Evolutionary conservation across 129 eudicot species (phyloP).

Genomic region (Lonicera japonica): DNA sequence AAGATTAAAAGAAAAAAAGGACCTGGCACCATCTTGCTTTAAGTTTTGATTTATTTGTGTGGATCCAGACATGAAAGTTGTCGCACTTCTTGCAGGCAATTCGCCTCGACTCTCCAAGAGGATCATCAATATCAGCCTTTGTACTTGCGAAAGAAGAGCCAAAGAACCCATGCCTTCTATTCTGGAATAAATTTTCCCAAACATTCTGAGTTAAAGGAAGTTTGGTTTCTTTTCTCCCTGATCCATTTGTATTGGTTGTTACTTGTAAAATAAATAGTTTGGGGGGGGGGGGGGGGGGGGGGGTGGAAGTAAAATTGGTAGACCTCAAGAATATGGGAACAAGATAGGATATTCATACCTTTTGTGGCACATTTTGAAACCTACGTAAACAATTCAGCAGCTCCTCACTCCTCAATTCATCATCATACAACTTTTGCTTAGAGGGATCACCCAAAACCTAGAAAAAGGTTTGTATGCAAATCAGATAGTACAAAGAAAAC

Average conservation of each 20-base stretch:
- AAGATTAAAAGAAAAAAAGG: not conserved
- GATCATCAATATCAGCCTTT: conserved; percentile 59
- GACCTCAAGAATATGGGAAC: not conserved
- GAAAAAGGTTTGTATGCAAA: not conserved
- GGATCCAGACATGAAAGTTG: conserved; percentile 43
- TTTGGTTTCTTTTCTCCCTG: too few species aligned
- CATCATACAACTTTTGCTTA: conserved; percentile 83
- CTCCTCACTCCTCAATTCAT: conserved; percentile 89
- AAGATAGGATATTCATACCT: conserved; percentile 44
- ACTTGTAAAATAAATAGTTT: too few species aligned
- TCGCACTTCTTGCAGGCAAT: conserved; percentile 61
- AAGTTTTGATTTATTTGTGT: conserved; percentile 44
- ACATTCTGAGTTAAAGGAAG: not conserved
- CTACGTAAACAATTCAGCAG: conserved; percentile 71
- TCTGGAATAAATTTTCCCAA: conserved; percentile 35
- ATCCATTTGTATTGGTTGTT: too few species aligned
- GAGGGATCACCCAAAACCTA: conserved; percentile 74
- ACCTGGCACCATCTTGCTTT: conserved; percentile 83
- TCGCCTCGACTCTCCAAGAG: conserved; percentile 33
- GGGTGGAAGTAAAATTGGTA: too few species aligned
- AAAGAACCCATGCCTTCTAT: conserved; percentile 53
- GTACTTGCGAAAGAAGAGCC: conserved; percentile 50
- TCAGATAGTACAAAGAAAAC: not conserved
- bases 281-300: too few species aligned
- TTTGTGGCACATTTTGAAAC: conserved; percentile 63